A percentile compares a stretch with the other conserved stretches of the same genome.
Evolutionary conservation across 495 filamentous ascomycete genomes (phyloP).

Genomic region (Annulohypoxylon maeteangense): DNA sequence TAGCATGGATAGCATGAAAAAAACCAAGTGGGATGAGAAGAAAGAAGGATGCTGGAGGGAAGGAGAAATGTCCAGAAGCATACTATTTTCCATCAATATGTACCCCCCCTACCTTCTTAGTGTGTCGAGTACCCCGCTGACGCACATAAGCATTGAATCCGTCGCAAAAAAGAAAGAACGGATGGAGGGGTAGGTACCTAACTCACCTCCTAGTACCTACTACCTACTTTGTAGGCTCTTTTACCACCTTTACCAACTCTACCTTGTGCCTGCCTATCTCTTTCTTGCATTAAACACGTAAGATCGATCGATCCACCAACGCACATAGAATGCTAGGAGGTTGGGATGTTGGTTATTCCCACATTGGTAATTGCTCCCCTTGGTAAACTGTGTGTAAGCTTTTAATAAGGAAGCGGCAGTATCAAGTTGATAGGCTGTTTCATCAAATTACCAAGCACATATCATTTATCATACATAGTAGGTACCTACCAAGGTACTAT

Average conservation of each 20-base stretch:
- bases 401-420: slow-evolving; percentile 10
- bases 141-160: slow-evolving; percentile 16
- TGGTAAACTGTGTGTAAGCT: slow-evolving; percentile 1
- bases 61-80: slow-evolving; percentile 39
- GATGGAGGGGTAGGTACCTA: slow-evolving; percentile 28
- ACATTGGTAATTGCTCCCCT: slow-evolving; percentile 5
- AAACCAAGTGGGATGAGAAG: neutral
- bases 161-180: neutral
- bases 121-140: slow-evolving; percentile 37
- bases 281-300: slow-evolving; percentile 10
- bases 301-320: slow-evolving; percentile 22
- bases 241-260: neutral
- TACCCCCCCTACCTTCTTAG: slow-evolving; percentile 22
- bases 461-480: neutral
- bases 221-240: neutral
- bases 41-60: slow-evolving; percentile 2
- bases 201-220: no score
- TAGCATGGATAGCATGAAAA: neutral
- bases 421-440: slow-evolving; percentile 5
- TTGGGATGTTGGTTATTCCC: slow-evolving; percentile 19
- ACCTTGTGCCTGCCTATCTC: neutral
- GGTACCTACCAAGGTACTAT: neutral
- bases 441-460: slow-evolving; percentile 1
- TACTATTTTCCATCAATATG: slow-evolving; percentile 11
- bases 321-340: slow-evolving; percentile 1